Evolutionary conservation across 2,329 filamentous ascomycete species (phyloP), one percentile per base, ranked within the genome.

Genomic region (Cytospora chrysosperma): DNA sequence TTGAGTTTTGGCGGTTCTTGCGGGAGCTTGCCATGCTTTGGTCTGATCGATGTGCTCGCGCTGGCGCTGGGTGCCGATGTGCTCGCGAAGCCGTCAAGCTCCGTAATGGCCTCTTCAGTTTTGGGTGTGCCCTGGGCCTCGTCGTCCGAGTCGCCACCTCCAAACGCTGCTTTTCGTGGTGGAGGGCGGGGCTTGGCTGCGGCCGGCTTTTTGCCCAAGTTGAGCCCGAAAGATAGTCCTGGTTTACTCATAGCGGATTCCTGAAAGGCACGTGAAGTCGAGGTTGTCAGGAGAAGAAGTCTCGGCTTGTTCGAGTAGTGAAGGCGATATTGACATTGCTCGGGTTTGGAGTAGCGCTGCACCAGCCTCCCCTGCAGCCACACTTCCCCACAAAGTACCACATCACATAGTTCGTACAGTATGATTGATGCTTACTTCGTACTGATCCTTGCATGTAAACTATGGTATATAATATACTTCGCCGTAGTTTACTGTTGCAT

Each of bases 161-260:
- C 85, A 68, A 90, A 87, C 66, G 86, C 80, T 1, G 82, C 76
- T 70, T 83, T 87, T 68, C 80, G 77, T 69, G 81, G 85, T 1
- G 76, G 72, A 3, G 81, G 80, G 32, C 76, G 76, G 5, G 81
- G 76, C 69, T 85, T 86, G 2, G 79, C 75, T 64, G 75, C 75
- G 61, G 75, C 76, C 2, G 80, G 72, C 73, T 88, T 90, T 71
- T 86, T 88, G 56, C 81, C 75, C 52, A 86, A 69, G 70, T 84
- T 89, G 47, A 90, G 79, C 57, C 87, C 88, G 68, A 81, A 82
- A 47, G 79, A 78, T 26, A 83, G 69, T 26, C 72, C 75, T n/a
- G 79, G 78, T 65, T 81, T 82, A 72, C 76, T 81, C 80, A 82
- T 83, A 61, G 43, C 21, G 56, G 40, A 26, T 28, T 7, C 26